Conservation (phyloP, 2,329 filamentous ascomycete genomes). For the Colletotrichum aenigma region DNA sequence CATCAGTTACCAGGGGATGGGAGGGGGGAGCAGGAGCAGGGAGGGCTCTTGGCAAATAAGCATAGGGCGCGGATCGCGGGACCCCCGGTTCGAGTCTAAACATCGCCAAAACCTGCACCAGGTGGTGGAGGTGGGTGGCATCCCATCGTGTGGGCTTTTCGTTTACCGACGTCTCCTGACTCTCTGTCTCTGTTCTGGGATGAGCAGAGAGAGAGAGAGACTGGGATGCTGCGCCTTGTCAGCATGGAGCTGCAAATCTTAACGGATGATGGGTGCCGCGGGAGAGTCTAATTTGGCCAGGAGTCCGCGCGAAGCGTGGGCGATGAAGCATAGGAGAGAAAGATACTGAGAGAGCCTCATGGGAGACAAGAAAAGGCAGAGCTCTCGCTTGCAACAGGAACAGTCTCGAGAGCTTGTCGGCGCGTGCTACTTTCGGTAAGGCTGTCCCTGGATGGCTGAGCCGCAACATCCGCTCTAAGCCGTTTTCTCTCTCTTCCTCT, state of each 20-base stretch:
- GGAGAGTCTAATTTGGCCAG: neutral
- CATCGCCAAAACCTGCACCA: slow-evolving; percentile 14
- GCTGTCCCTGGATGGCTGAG: slow-evolving; percentile 6
- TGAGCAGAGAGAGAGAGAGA: neutral
- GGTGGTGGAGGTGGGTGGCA: neutral
- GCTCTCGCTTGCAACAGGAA: neutral
- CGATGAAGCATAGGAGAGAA: neutral
- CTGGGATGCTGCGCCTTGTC: neutral
- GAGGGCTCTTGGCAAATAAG: slow-evolving; percentile 1
- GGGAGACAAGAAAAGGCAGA: neutral
- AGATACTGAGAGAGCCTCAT: neutral
- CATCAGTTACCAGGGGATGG: neutral
- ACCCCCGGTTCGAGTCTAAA: neutral
- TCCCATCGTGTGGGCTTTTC: neutral
- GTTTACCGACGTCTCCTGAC: neutral
- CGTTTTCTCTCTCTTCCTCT: neutral
- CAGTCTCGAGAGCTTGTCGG: slow-evolving; percentile 13
- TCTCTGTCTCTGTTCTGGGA: neutral
- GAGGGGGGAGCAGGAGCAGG: neutral
- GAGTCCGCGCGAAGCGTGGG: slow-evolving; percentile 2
- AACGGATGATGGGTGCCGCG: neutral
- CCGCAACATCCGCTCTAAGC: neutral
- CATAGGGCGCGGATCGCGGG: neutral
- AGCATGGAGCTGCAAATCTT: neutral
- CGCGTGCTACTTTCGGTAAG: neutral